Conservation (phyloP, 192 early-diverging fungal species). For the Backusella tarrabulga region DNA sequence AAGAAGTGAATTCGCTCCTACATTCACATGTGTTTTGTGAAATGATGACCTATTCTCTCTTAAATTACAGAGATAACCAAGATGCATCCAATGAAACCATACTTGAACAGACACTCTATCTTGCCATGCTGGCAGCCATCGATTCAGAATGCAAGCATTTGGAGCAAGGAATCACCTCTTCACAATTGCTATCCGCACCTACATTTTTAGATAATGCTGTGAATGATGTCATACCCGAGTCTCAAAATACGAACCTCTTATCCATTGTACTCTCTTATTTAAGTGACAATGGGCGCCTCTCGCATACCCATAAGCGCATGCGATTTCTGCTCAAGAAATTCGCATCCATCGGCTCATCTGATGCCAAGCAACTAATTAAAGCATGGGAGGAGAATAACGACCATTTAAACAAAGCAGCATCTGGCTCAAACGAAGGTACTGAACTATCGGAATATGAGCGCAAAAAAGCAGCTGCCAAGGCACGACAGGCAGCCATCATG, state of each 20-base stretch:
- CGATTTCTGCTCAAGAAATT: slow-evolving; percentile 70
- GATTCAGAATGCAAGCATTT: slow-evolving; percentile 27
- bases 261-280: slow-evolving; percentile 66
- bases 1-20: slow-evolving; percentile 65
- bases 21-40: slow-evolving; percentile 72
- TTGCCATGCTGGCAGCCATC: slow-evolving; percentile 71
- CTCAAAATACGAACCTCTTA: slow-evolving; percentile 59
- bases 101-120: slow-evolving; percentile 74
- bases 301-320: slow-evolving; percentile 71
- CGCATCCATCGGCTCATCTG: slow-evolving; percentile 54
- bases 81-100: slow-evolving; percentile 56
- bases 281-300: slow-evolving; percentile 58
- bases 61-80: slow-evolving; percentile 51
- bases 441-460: slow-evolving; percentile 61
- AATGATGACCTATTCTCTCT: slow-evolving; percentile 76
- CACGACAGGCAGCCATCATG: slow-evolving; percentile 88
- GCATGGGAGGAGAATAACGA: slow-evolving; percentile 23
- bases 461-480: slow-evolving; percentile 79
- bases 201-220: slow-evolving; percentile 50
- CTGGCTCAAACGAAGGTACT: slow-evolving; percentile 12
- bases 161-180: background rate
- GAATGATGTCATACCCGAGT: slow-evolving; percentile 37
- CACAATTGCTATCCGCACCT: background rate
- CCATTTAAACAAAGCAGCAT: background rate
- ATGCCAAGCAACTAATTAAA: slow-evolving; percentile 37